Conservation (phyloP, 1,284 basidiomycete species). For the Microbotryomycetes sp. region DNA sequence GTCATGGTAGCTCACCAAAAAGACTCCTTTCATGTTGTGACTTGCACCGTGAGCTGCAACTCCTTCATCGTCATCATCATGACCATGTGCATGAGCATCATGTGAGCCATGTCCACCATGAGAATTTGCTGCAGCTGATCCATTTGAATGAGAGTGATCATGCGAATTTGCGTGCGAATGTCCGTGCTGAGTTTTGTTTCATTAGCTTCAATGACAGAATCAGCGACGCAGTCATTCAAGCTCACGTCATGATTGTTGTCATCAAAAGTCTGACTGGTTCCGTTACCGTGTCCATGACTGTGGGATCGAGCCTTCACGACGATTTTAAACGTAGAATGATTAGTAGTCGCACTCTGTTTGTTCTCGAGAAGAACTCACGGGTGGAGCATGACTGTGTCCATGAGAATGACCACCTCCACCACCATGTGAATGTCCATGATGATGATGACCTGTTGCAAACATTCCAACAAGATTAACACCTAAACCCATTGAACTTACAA, state of each 20-base stretch:
- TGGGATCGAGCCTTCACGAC: slow-evolving; percentile 3
- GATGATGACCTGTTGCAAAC: slow-evolving; percentile 80
- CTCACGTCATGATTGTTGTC: not conserved
- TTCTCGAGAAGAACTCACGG: not conserved
- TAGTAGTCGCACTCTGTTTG: too few species aligned
- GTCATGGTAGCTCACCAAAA: slow-evolving; percentile 65
- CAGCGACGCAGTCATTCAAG: not conserved
- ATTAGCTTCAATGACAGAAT: not conserved
- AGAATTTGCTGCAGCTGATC: slow-evolving; percentile 26
- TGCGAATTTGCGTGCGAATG: slow-evolving; percentile 28
- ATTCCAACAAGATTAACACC: slow-evolving; percentile 96
- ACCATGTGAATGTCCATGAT: slow-evolving; percentile 43
- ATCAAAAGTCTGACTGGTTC: not conserved
- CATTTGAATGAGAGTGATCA: slow-evolving; percentile 23
- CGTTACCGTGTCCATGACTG: not conserved
- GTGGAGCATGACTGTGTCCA: slow-evolving; percentile 13
- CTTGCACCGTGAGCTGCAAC: slow-evolving; percentile 57
- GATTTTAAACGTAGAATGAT: not conserved
- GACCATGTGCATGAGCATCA: slow-evolving; percentile 48
- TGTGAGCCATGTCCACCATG: slow-evolving; percentile 35
- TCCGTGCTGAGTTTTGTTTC: too few species aligned
- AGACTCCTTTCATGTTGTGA: slow-evolving; percentile 99
- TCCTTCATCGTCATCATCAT: slow-evolving; percentile 43
- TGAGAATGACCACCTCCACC: slow-evolving; percentile 40
- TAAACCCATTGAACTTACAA: slow-evolving; percentile 82